A percentile compares a stretch with the other conserved stretches of the same genome.
Conservation (phyloP, 208 protist genomes). For the Leishmania amazonensis region DNA sequence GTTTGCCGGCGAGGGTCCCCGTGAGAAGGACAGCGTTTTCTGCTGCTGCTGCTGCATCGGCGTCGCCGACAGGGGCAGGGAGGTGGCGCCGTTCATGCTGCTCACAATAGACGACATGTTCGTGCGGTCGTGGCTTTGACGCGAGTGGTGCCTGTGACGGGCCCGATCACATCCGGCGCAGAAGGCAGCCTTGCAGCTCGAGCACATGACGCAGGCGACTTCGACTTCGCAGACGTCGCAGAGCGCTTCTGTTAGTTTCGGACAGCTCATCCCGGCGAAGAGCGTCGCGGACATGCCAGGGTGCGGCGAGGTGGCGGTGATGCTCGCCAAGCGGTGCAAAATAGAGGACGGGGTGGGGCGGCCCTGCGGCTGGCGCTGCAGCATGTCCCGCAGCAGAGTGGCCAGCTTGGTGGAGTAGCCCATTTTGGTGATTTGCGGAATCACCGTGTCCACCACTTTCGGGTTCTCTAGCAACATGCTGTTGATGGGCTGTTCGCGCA, state of each 20-base stretch:
- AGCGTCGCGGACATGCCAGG: constrained; percentile 39
- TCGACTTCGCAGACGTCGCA: constrained; percentile 80
- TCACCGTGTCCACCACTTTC: constrained; percentile 45
- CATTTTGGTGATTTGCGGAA: constrained; percentile 58
- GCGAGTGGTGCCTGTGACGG: constrained; percentile 63
- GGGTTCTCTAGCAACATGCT: constrained; percentile 76
- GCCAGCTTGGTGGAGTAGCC: constrained; percentile 69
- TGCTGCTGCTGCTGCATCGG: constrained; percentile 21
- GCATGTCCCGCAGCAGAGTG: constrained; percentile 66
- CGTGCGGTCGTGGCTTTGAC: constrained; percentile 67
- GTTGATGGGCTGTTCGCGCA: constrained; percentile 85
- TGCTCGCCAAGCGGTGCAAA: constrained; percentile 42
- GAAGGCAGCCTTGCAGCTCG: constrained; percentile 48
- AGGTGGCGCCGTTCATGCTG: constrained; percentile 22
- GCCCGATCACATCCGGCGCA: constrained; percentile 67
- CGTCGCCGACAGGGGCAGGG: constrained; percentile 13
- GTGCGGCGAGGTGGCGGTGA: constrained; percentile 35
- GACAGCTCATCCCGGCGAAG: constrained; percentile 59
- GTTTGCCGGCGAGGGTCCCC: constrained; percentile 26
- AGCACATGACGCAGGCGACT: constrained; percentile 39
- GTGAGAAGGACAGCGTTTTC: constrained; percentile 51
- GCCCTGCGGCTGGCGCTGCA: constrained; percentile 64
- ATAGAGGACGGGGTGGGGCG: constrained; percentile 62
- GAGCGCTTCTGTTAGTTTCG: constrained; percentile 38
- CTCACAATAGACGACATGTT: constrained; percentile 26